Conservation (phyloP, 2,329 filamentous ascomycete genomes). For the Xylaria digitata region DNA sequence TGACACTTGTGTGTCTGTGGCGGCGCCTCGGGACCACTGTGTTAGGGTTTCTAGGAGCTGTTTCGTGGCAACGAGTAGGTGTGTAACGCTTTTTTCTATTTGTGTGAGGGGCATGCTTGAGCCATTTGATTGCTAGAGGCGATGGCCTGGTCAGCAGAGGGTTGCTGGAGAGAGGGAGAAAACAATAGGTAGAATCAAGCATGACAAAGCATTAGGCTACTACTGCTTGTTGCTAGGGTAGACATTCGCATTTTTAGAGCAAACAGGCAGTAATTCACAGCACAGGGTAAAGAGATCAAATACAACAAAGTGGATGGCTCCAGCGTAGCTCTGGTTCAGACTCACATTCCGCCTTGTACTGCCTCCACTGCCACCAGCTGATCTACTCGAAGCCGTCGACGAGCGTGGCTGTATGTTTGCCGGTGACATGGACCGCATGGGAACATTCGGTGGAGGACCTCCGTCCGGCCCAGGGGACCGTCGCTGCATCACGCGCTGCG, state of each 20-base stretch:
- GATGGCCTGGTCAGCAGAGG: conserved; percentile 38
- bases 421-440: conserved; percentile 70
- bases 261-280: conserved; percentile 16
- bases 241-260: conserved; percentile 19
- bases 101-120: conserved; percentile 85
- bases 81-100: conserved; percentile 98
- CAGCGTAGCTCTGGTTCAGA: conserved; percentile 42
- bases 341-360: conserved; percentile 68
- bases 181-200: conserved; percentile 3
- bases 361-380: conserved; percentile 57
- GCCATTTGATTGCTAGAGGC: conserved; percentile 61
- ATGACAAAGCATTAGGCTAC: conserved; percentile 22
- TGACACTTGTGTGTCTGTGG: conserved; percentile 93
- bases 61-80: conserved; percentile 96
- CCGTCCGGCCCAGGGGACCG: conserved; percentile 73
- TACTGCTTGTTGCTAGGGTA: conserved; percentile 14
- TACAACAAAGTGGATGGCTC: conserved; percentile 29
- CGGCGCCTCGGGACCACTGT: conserved; percentile 93
- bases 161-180: conserved; percentile 9
- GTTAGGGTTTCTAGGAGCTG: conserved; percentile 97
- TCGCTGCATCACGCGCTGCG: conserved; percentile 68
- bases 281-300: conserved; percentile 28
- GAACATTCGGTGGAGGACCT: conserved; percentile 63
- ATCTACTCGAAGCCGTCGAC: conserved; percentile 74
- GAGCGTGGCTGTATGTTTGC: conserved; percentile 69